Conservation (phyloP, 352 stramenopile genomes). For the Pythium aristosporum region DNA sequence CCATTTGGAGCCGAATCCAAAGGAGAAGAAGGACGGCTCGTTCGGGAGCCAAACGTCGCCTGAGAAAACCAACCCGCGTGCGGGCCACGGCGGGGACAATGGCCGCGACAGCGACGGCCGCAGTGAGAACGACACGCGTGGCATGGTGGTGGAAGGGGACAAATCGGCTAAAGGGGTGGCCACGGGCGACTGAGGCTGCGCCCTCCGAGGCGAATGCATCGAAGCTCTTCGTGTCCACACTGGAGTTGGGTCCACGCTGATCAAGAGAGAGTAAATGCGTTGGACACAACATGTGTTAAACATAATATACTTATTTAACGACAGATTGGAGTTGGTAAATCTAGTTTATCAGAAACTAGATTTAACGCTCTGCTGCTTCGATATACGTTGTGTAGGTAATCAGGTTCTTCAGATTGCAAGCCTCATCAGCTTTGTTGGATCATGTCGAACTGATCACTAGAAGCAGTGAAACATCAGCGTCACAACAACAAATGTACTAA, state of each 20-base stretch:
- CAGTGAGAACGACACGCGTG: constrained; percentile 14
- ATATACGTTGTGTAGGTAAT: too few relatives aligned
- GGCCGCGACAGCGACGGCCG: neutral
- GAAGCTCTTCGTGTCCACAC: neutral
- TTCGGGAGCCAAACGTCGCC: constrained; percentile 18
- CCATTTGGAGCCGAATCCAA: constrained; percentile 22
- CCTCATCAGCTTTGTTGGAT: too few relatives aligned
- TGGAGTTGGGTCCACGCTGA: constrained; percentile 10
- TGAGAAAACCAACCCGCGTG: constrained; percentile 7
- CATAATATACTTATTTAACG: too few relatives aligned
- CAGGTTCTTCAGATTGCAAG: too few relatives aligned
- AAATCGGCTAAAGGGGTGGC: neutral
- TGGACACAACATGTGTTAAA: constrained; percentile 5
- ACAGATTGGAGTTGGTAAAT: too few relatives aligned
- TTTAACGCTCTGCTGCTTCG: too few relatives aligned
- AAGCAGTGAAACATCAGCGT: too few relatives aligned
- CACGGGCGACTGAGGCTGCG: neutral
- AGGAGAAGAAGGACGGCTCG: constrained; percentile 13
- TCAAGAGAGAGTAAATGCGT: constrained; percentile 9
- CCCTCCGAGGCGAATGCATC: neutral
- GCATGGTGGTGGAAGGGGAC: constrained; percentile 12
- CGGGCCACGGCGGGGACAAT: neutral
- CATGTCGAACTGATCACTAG: too few relatives aligned
- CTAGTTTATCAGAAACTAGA: too few relatives aligned
- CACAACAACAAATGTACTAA: too few relatives aligned